Evolutionary conservation across 108 stramenopile genomes (phyloP).

Genomic region (Fistulifera solaris): DNA sequence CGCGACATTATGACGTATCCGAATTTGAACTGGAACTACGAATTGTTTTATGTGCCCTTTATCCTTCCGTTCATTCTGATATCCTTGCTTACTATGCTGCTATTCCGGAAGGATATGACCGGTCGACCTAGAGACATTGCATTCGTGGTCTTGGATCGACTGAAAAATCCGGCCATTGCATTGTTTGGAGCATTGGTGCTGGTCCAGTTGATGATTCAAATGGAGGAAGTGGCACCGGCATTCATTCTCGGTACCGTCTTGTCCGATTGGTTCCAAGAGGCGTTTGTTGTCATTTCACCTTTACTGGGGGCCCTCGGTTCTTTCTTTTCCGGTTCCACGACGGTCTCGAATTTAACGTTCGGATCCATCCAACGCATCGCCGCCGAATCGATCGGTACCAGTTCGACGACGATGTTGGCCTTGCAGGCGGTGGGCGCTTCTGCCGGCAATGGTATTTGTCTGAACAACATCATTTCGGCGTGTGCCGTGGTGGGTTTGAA

Average conservation of each 20-base stretch:
- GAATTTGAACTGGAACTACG: conserved; percentile 50
- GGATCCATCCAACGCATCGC: conserved; percentile 49
- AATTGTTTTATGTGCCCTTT: conserved; percentile 54
- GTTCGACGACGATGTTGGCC: conserved; percentile 38
- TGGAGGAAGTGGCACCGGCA: conserved; percentile 37
- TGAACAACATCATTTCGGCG: conserved; percentile 59
- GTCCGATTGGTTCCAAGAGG: conserved; percentile 38
- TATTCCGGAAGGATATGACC: conserved; percentile 35
- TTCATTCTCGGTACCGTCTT: conserved; percentile 41
- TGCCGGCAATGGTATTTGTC: conserved; percentile 59
- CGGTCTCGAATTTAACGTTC: conserved; percentile 61
- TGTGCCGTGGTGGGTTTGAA: conserved; percentile 46
- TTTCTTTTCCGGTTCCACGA: conserved; percentile 59
- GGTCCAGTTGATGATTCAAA: conserved; percentile 45
- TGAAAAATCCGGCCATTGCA: conserved; percentile 43
- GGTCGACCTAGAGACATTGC: conserved; percentile 20
- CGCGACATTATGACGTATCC: conserved; percentile 48
- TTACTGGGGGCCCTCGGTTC: conserved; percentile 43
- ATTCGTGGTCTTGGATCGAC: conserved; percentile 18
- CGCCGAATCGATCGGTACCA: conserved; percentile 40
- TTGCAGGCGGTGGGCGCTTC: conserved; percentile 52
- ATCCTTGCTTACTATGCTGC: conserved; percentile 34
- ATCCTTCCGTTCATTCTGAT: conserved; percentile 51
- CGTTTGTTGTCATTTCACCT: conserved; percentile 44
- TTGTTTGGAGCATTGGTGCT: conserved; percentile 42